These are phyloP conservation scores for Sungouiozyma intestinalis DNA, from an alignment of 805 yeast genomes.

Conservation along the genomic window DNA sequence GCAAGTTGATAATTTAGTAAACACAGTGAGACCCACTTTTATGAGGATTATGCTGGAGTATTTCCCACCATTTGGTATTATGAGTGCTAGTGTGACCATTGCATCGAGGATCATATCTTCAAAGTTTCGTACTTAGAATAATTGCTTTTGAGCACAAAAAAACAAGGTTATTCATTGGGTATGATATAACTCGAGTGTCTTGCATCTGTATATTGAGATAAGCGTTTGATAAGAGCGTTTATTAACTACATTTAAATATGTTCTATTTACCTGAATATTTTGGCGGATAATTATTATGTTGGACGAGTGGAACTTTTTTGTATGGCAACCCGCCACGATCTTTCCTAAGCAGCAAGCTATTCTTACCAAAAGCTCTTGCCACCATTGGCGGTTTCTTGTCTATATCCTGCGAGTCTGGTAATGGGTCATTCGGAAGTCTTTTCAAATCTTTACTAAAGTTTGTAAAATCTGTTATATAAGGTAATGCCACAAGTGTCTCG, in stretches of 20 bases:
- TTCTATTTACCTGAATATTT: neutral
- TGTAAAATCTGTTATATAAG: constrained; percentile 19
- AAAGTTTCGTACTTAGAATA: constrained; percentile 1
- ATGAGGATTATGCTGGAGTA: constrained; percentile 25
- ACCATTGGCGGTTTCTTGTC: constrained; percentile 16
- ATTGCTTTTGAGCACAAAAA: neutral
- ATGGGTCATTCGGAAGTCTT: constrained; percentile 15
- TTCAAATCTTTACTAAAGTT: constrained; percentile 20
- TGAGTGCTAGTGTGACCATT: constrained; percentile 24
- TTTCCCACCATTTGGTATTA: constrained; percentile 34
- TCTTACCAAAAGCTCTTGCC: constrained; percentile 28
- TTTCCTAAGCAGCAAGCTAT: constrained; percentile 20
- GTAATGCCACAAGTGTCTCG: constrained; percentile 15
- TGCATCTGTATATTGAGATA: too few relatives aligned
- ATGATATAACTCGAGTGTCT: too few relatives aligned
- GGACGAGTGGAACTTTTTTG: constrained; percentile 25
- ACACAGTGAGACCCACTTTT: constrained; percentile 31
- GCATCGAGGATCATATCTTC: constrained; percentile 15
- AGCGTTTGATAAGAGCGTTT: constrained; percentile 2
- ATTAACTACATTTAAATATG: too few relatives aligned
- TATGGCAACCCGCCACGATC: constrained; percentile 31
- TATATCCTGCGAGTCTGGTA: constrained; percentile 2
- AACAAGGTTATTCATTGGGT: too few relatives aligned
- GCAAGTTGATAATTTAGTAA: constrained; percentile 34
- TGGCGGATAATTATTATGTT: constrained; percentile 19